Base-by-base conservation (phyloP, 2,329 filamentous ascomycete species). In the Ilyonectria sp. region DNA sequence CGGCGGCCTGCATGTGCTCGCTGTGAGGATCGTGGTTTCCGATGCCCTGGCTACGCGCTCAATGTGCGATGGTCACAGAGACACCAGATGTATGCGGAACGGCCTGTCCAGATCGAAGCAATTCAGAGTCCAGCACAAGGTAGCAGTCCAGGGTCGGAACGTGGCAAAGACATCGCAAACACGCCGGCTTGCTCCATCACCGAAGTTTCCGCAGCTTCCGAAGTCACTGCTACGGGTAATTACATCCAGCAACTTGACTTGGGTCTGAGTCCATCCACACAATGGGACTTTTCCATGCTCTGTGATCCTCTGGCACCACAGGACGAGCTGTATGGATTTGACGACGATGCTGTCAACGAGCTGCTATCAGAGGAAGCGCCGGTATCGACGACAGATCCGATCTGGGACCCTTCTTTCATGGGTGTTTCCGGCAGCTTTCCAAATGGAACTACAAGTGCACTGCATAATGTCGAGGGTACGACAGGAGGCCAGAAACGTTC, bases 31-130 rank as follows among this genome's bases (percentile, higher is more conserved):
- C 60, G 71, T 1, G 71, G 72, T 17, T 52, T 68, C 2, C 60
- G 71, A 15, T 74, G 72, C 17, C 72, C 73, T 1, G 73, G 73
- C 9, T 75, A 75, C 29, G 71, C 71, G 0, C 67, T 75, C 47
- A 70, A 75, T 11, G 61, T 75, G 19, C 55, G 72, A 6, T 75
- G 72, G 73, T 70, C 72, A n/a, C 71, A 69, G 10, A 73, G 70
- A 3, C 70, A 74, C 10, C 71, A 72, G 6, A n/a, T 61, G 1
- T 57, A 57, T 10, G 29, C 11, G 19, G 19, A 10, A 15, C 54
- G 33, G 23, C 44, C 13, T 9, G 9, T 8, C 21, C 21, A 19
- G 21, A 54, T 9, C 6, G 52, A 47, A 53, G 1, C 31, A 1
- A 29, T 23, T 15, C 63, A 61, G 19, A 53, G 46, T 23, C 21